Conservation (phyloP, 2,329 filamentous ascomycete genomes). For the Sclerotiophoma versabilis region DNA sequence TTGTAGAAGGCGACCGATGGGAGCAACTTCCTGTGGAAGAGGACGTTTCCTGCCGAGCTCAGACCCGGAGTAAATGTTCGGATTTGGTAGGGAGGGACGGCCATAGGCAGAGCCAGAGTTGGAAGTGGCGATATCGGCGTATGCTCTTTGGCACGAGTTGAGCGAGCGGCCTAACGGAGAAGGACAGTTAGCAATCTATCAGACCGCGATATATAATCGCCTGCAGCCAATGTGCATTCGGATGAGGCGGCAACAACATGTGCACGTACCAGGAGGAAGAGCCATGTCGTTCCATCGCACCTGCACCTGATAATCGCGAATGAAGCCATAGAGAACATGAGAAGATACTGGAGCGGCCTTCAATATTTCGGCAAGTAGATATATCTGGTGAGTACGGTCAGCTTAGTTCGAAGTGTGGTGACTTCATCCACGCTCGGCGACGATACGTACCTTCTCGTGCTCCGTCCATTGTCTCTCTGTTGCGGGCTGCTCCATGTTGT, state of each 20-base stretch:
- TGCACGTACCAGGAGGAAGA: constrained; percentile 57
- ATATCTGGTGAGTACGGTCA: constrained; percentile 32
- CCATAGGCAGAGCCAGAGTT: constrained; percentile 38
- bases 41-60: constrained; percentile 48
- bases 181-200: constrained; percentile 17
- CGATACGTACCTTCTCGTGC: constrained; percentile 54
- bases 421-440: constrained; percentile 12
- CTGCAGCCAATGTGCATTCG: neutral
- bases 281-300: constrained; percentile 59
- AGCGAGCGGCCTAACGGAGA: constrained; percentile 44
- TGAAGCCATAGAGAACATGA: constrained; percentile 52
- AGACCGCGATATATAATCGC: neutral
- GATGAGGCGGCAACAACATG: constrained; percentile 1
- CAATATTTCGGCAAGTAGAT: constrained; percentile 61
- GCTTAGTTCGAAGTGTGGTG: constrained; percentile 1
- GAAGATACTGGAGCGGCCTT: constrained; percentile 56
- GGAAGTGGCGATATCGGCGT: constrained; percentile 37
- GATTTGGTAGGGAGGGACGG: constrained; percentile 39
- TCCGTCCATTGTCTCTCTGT: constrained; percentile 54
- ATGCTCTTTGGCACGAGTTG: constrained; percentile 47
- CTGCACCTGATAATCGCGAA: constrained; percentile 53
- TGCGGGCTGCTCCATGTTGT: constrained; percentile 51
- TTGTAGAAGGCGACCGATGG: constrained; percentile 54
- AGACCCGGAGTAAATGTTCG: constrained; percentile 41
- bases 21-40: constrained; percentile 40